Evolutionary conservation across 345 rosid genomes (phyloP).

Genomic region (Populus alba): DNA sequence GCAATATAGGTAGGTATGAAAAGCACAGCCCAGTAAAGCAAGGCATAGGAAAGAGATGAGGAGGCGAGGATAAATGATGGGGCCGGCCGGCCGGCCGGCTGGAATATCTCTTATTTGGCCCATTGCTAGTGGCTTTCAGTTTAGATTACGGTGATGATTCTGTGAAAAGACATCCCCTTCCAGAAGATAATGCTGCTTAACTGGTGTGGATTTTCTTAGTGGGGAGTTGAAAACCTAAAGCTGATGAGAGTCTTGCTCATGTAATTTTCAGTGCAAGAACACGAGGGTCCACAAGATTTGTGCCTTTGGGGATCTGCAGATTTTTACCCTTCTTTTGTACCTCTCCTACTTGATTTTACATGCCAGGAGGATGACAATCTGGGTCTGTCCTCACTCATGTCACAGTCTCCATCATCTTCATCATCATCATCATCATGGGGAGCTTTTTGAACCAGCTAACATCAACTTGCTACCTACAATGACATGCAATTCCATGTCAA

Average conservation of each 20-base stretch:
- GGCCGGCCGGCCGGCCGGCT: background rate
- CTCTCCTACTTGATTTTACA: background rate
- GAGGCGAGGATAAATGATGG: background rate
- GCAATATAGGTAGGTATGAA: background rate
- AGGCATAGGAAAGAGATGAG: background rate
- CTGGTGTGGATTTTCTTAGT: background rate
- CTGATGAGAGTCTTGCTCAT: background rate
- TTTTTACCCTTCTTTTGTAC: background rate
- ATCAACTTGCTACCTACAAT: background rate
- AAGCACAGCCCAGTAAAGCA: background rate
- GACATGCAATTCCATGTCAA: background rate
- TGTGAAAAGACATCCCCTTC: background rate
- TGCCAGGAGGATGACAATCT: background rate
- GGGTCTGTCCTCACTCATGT: background rate
- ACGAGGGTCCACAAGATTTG: background rate
- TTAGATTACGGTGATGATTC: background rate
- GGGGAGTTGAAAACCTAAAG: background rate
- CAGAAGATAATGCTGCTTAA: background rate
- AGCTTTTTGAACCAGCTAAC: background rate
- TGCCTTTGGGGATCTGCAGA: background rate
- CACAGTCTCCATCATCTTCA: background rate
- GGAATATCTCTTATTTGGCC: background rate
- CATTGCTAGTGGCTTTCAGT: background rate
- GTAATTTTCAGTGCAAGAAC: background rate
- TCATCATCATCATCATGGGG: background rate